These are phyloP conservation scores for Apiospora saccharicola DNA, from an alignment of 2,329 filamentous ascomycete species.

Conservation along the genomic window DNA sequence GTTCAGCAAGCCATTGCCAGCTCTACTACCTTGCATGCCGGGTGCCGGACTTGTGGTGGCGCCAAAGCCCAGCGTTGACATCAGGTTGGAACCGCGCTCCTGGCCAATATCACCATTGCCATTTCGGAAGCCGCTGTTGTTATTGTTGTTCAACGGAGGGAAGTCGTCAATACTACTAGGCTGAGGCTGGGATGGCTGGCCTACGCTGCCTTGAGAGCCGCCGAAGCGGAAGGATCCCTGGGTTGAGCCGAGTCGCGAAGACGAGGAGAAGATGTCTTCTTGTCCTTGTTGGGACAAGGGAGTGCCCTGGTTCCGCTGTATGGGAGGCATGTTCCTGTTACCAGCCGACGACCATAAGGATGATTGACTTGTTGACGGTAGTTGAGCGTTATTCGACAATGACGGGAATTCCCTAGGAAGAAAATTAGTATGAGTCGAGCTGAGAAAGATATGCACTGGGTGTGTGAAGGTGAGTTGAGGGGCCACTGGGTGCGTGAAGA, in stretches of 20 bases:
- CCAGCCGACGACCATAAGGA: conserved; percentile 64
- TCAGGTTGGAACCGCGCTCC: conserved; percentile 59
- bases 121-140: conserved; percentile 53
- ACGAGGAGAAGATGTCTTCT: conserved; percentile 53
- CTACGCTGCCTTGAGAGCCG: conserved; percentile 49
- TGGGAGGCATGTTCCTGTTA: conserved; percentile 55
- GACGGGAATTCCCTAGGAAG: conserved; percentile 68
- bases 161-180: conserved; percentile 64
- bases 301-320: conserved; percentile 60
- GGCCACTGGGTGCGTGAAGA: background rate
- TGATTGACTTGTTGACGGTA: conserved; percentile 55
- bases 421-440: background rate
- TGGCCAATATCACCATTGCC: conserved; percentile 65
- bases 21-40: conserved; percentile 51
- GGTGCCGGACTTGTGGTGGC: conserved; percentile 51
- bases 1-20: conserved; percentile 68
- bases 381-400: conserved; percentile 66
- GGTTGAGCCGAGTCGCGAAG: conserved; percentile 46
- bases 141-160: conserved; percentile 61
- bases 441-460: background rate
- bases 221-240: conserved; percentile 64
- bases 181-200: conserved; percentile 56
- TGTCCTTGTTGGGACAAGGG: conserved; percentile 60
- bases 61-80: conserved; percentile 63
- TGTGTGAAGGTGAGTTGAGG: background rate